Base-by-base conservation (phyloP, 805 yeast genomes). In the Wickerhamomyces subpelliculosus region DNA sequence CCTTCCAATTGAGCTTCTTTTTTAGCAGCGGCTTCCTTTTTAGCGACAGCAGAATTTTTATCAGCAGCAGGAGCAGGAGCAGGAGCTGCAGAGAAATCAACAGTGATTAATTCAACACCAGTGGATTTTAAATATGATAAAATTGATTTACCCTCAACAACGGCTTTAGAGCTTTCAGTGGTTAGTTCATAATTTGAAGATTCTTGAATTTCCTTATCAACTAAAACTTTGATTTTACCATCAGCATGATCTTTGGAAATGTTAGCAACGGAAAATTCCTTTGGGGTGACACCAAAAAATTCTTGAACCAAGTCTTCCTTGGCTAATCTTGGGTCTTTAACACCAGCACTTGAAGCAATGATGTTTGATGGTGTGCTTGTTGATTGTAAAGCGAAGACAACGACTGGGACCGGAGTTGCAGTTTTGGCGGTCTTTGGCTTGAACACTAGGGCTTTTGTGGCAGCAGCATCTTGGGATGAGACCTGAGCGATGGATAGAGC, bases 401-500 rank as follows among this genome's bases (percentile, higher is more conserved):
- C 74, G 23, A 87, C 72, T 30, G 96, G 95, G 29, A 83, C 78
- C 21, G 93, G 84, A 16, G 74, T 61, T 36, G 84, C 86, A 34
- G 86, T 65, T 57, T 87, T 87, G 27, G 95, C 80, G 34, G 95
- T 85, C 65, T 87, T 87, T 51, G 95, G 95, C 65, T 87, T 87
- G 75, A 87, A 87, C 21, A 87, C 88, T 44, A 87, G 67, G 5
- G 89, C 73, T 62, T 87, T 87, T 44, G 85, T 73, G 22, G 78
- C 66, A 21, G 66, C 44, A 3, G 82, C 70, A 27, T 69, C 65
- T 33, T 69, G 80, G 34, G 73, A 60, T 14, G 70, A 51, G 32
- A 72, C 80, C 30, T 74, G 69, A 27, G 75, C 70, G 48, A 82
- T 62, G 30, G 88, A 80, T 44, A 84, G 67, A 34, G 79, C 71